Percentiles rank a stretch among this genome's conserved stretches.
These are phyloP conservation scores for Eragrostis curvula DNA, from an alignment of 176 grass and related monocot genomes.

Conservation along the genomic window DNA sequence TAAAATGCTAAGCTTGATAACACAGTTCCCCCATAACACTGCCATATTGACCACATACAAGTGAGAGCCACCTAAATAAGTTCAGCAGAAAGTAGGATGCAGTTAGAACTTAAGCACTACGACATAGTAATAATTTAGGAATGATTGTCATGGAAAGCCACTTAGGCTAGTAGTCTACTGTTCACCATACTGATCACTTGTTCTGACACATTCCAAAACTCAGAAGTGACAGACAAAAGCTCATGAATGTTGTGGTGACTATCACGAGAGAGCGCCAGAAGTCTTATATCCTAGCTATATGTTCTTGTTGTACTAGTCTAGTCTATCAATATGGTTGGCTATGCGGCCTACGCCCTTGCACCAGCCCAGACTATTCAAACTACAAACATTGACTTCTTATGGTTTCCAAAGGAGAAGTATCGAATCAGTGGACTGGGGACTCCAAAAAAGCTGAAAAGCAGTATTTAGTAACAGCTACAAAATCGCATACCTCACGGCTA, in stretches of 20 bases:
- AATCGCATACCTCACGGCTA: slow-evolving; percentile 76
- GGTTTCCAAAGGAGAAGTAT: neutral
- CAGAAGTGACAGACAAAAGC: neutral
- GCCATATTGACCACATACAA: neutral
- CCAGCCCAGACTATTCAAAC: neutral
- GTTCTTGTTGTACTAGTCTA: neutral
- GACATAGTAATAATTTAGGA: neutral
- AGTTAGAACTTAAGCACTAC: neutral
- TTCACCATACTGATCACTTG: neutral
- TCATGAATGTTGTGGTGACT: neutral
- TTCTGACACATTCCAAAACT: neutral
- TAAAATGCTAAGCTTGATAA: neutral
- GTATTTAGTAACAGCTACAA: neutral
- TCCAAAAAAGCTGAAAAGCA: neutral
- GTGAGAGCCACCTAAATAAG: neutral
- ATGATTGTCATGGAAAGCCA: neutral
- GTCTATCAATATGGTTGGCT: neutral
- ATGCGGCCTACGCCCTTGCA: neutral
- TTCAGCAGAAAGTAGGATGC: neutral
- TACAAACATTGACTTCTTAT: neutral
- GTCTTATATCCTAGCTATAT: neutral
- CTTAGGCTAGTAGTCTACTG: neutral
- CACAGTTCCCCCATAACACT: neutral
- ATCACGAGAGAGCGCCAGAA: neutral
- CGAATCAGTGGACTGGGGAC: neutral